Percentiles rank a stretch among this genome's conserved stretches.
phyloP scores from a whole-genome alignment of 805 yeast genomes.

The Wickerhamiella kazuoi region DNA sequence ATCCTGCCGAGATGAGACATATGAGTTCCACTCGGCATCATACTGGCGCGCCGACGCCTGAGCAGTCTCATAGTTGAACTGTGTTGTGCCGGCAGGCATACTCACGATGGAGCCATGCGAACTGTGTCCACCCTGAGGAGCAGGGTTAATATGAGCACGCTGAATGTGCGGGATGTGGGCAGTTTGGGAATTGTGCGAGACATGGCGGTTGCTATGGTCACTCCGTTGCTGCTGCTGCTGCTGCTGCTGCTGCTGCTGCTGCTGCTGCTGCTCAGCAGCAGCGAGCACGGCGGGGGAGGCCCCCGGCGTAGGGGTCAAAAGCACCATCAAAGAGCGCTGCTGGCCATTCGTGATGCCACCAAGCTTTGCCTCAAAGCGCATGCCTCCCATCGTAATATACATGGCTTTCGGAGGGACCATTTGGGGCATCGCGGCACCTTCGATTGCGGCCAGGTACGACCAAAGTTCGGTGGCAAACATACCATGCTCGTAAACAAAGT shows the following conservation, averaged over 20 bases:
- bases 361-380: not conserved
- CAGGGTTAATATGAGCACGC: not conserved
- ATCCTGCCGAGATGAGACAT: slow-evolving; percentile 2
- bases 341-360: not conserved
- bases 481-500: not conserved
- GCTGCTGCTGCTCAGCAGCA: not conserved
- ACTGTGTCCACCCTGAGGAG: not conserved
- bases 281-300: not conserved
- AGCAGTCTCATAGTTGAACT: not conserved
- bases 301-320: not conserved
- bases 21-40: slow-evolving; percentile 1
- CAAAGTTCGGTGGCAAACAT: slow-evolving; percentile 1
- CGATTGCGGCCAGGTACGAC: not conserved
- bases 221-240: not conserved
- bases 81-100: not conserved
- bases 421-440: not conserved
- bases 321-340: not conserved
- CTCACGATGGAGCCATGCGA: not conserved
- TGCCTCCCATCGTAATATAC: not conserved
- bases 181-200: not conserved
- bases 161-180: not conserved
- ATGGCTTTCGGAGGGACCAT: not conserved
- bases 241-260: not conserved
- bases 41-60: slow-evolving; percentile 1
- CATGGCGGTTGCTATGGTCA: not conserved